Evolutionary conservation across 2,329 filamentous ascomycete species (phyloP).

Genomic region (Ceratocystis eucalypticola): DNA sequence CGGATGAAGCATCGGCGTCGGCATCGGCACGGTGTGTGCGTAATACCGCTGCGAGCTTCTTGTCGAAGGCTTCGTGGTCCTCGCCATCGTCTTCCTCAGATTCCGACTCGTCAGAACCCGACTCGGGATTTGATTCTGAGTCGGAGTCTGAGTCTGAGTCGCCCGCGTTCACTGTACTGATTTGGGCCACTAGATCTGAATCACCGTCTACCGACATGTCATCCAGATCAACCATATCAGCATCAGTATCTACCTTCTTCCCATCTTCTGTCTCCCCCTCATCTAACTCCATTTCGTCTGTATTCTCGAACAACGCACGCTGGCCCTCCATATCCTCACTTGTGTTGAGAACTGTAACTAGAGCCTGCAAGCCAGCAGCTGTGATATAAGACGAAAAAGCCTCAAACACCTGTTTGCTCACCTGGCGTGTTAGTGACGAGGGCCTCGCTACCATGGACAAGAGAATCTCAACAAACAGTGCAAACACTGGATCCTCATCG

Average conservation of each 20-base stretch:
- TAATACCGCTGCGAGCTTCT: conserved; percentile 63
- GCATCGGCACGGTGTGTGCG: conserved; percentile 55
- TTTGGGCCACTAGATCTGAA: conserved; percentile 24
- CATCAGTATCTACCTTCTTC: conserved; percentile 3
- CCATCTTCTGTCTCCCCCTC: conserved; percentile 5
- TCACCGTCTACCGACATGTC: conserved; percentile 33
- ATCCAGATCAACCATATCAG: conserved; percentile 38
- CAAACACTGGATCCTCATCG: conserved; percentile 29
- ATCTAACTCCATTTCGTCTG: conserved; percentile 31
- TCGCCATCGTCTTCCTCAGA: conserved; percentile 34
- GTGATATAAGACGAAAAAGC: conserved; percentile 67
- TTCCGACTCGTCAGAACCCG: conserved; percentile 31
- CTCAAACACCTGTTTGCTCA: conserved; percentile 77
- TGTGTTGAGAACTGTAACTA: conserved; percentile 56
- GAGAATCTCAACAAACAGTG: conserved; percentile 72
- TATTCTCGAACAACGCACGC: conserved; percentile 66
- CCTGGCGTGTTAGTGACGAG: conserved; percentile 70
- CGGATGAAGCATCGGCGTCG: conserved; percentile 41
- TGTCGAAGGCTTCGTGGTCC: conserved; percentile 45
- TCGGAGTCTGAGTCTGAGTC: conserved; percentile 30
- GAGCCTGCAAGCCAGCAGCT: conserved; percentile 52
- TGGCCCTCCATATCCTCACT: conserved; percentile 75
- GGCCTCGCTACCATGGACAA: conserved; percentile 80
- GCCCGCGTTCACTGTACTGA: conserved; percentile 25
- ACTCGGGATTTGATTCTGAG: conserved; percentile 31